Base-by-base conservation (phyloP, 345 rosid genomes). In the Turnera subulata region DNA sequence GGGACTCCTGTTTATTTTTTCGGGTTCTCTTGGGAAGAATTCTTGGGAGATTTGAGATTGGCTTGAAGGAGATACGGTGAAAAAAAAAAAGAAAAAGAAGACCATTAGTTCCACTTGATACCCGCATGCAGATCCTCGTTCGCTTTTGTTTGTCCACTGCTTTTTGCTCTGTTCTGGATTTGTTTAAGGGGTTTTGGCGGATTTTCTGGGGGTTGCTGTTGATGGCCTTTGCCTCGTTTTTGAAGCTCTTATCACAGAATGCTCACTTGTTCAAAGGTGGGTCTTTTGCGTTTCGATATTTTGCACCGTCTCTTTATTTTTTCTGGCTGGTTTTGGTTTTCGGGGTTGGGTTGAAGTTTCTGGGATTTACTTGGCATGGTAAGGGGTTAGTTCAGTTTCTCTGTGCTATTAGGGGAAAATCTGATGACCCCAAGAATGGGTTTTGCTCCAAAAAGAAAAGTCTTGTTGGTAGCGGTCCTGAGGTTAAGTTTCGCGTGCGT, bases 181-280 rank as follows among this genome's bases (percentile, higher is more conserved):
- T 67, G 40, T 56, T 71, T 56, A 51, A 55, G 56, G 59, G 64
- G 57, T 47, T 63, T 42, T 71, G 64, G 29, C 51, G 46, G 45
- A 38, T 21, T 14, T 68, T 51, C 24, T 17, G 47, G 11, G 57
- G 62, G 23, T 37, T 55, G 35, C 45, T 58, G 17, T 19, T 68
- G 62, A 81, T 80, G 84, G 84, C 60, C 58, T 21, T 62, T 39
- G 71, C 75, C 54, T 79, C 89, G 2, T 66, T 62, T 56, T 23
- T 73, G 15, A 75, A 74, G 63, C 53, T 69, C 53, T 24, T 75
- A 56, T 59, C 57, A 64, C 55, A 37, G 18, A 52, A 45, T 18
- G 45, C 61, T 62, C 73, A 73, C 22, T 29, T 29, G 35, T 78
- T 79, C 55, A 76, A 71, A 50, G 61, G 66, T 68, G 84, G 79